phyloP scores from a whole-genome alignment of 192 early-diverging fungal species.

The Chytriomyces hyalinus region DNA sequence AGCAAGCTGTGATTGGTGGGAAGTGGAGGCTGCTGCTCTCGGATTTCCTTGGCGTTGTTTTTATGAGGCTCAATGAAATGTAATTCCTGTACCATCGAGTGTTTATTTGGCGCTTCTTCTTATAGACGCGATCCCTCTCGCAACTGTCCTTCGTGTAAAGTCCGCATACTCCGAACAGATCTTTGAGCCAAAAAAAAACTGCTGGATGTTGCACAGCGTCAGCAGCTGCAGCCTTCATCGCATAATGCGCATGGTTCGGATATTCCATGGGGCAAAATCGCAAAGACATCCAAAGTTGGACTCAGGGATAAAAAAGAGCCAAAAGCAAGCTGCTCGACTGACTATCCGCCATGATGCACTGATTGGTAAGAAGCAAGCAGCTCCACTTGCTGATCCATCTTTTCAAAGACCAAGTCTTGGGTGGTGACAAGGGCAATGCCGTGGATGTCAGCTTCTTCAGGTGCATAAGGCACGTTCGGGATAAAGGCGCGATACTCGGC shows the following conservation, averaged over 20 bases:
- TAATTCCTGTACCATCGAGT: background rate
- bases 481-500: constrained; percentile 22
- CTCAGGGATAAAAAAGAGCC: no score
- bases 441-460: constrained; percentile 15
- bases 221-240: no score
- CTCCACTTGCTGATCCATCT: background rate
- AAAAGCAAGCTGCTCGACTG: no score
- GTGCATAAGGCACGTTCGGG: constrained; percentile 29
- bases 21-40: no score
- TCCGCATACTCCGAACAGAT: no score
- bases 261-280: no score
- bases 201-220: no score
- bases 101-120: background rate
- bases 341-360: no score
- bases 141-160: background rate
- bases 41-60: background rate
- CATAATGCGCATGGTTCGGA: no score
- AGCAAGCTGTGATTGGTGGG: background rate
- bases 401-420: background rate
- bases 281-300: no score
- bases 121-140: background rate
- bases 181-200: no score
- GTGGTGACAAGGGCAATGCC: constrained; percentile 34
- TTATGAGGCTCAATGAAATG: background rate
- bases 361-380: constrained; percentile 25